Evolutionary conservation across 1,139 yeast species (phyloP), one percentile per base, ranked within the genome.

Genomic region (Meyerozyma carpophila): DNA sequence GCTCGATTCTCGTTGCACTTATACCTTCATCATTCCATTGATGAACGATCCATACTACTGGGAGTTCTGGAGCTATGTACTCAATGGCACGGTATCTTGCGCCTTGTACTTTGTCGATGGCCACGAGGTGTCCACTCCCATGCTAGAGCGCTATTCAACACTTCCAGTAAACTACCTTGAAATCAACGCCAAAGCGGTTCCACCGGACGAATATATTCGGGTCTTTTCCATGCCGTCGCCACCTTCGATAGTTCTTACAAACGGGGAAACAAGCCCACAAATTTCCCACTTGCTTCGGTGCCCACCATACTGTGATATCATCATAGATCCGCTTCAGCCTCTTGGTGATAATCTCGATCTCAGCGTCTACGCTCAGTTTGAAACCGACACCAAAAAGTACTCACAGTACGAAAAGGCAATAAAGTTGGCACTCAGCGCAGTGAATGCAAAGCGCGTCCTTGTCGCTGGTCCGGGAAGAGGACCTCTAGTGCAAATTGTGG

Each of bases 381-480:
- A 87, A 57, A 66, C 71, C 40, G 97, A 90, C 59, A 54, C 59
- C 0, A 68, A 70, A 43, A 90, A 90, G 59, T 90, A 90, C 56
- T 68, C 72, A 6, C 74, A 73, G 48, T 90, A 90, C 57, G 82
- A 75, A 41, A 59, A 67, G 32, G 96, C 97, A 1, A 78, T 88
- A 3, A 66, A 64, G 29, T 61, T 70, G 43, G 93, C 95, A 0
- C 50, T 86, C 8, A 47, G 48, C 1, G 71, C 66, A 43, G 48
- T 65, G 21, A 26, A 18, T 5, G 24, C 28, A 1, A 27, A 34
- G 10, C 45, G 47, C 1, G 63, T 88, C 4, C 72, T 88, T 7
- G 74, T 90, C 1, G 82, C 84, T 4, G 97, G 97, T 0, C 95
- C 96, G 0, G 97, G 97, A 0, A 65, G 88, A 43, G 97, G 97